phyloP scores from a whole-genome alignment of 306 rosid species.

The Spatholobus suberectus region DNA sequence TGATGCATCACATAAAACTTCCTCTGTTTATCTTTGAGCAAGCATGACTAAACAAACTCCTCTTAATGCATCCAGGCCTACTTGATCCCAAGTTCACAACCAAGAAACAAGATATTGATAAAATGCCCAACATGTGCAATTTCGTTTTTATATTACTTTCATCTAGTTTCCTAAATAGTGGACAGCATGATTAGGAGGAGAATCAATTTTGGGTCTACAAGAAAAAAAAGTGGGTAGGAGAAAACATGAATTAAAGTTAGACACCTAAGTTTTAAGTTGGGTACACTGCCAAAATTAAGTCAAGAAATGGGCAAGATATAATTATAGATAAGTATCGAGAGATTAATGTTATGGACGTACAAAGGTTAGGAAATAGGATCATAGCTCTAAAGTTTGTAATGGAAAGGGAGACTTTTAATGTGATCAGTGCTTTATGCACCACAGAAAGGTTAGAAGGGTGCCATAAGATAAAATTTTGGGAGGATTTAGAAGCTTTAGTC shows the following conservation, averaged over 20 bases:
- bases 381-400: not conserved
- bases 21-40: conserved; percentile 22
- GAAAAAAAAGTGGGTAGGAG: not conserved
- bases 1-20: conserved; percentile 20
- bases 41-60: conserved; percentile 30
- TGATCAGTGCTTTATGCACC: not conserved
- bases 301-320: not conserved
- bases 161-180: conserved; percentile 5
- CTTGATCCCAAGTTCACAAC: conserved; percentile 22
- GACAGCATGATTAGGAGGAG: not conserved
- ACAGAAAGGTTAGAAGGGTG: not conserved
- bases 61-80: conserved; percentile 10
- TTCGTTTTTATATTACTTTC: not conserved
- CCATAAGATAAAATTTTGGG: not conserved
- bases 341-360: not conserved
- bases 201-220: not conserved
- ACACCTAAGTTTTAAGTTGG: not conserved
- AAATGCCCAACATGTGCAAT: conserved; percentile 2
- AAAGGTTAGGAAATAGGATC: not conserved
- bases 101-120: conserved; percentile 6
- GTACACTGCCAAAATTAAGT: not conserved
- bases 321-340: not conserved
- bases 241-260: not conserved
- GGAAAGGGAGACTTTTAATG: not conserved
- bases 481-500: not conserved